Base-by-base conservation (phyloP, 2,329 filamentous ascomycete species). In the Hirsutella thompsonii region DNA sequence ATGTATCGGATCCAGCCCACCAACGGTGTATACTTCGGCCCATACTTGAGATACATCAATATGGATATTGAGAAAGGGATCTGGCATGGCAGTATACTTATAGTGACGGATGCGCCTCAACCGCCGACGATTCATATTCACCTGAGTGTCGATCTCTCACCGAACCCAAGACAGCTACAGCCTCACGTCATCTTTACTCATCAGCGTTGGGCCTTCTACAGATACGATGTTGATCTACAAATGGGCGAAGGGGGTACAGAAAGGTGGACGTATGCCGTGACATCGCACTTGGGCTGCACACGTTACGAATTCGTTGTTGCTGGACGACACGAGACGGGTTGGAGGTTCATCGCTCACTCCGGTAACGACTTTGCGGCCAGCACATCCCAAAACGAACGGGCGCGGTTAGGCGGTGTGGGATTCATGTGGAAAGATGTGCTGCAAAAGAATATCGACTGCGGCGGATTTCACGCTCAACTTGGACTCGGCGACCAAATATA, bases 371-470 rank as follows among this genome's bases (percentile, higher is more conserved):
- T 96, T 59, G 83, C 87, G 0, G 72, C 93, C 21, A 82, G 83
- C 47, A 92, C 94, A 2, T 88, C 81, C 46, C 81, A 88, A 41
- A 87, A 83, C 46, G 92, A 98, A 52, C 76, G 90, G 35, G 77
- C 81, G 26, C 85, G 83, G 52, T 73, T 96, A 1, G 92, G 92
- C 23, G 92, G 92, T 1, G 75, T 93, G 1, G 86, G 89, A 1
- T 85, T 92, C 56, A 94, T 98, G 90, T 98, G 92, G 92, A 96
- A 95, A 55, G 92, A 98, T 53, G 89, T 98, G 21, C 72, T 98
- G 56, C 88, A 95, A 62, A 95, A 95, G 70, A 94, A 98, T 53
- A 79, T 89, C 21, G 92, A 98, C 52, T 94, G 89, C 51, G 88
- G 89, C 42, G 92, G 92, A 1, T 98, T 96, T 60, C 92, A 98